Conservation (phyloP, 352 stramenopile genomes). For the Pythium monospermum region DNA sequence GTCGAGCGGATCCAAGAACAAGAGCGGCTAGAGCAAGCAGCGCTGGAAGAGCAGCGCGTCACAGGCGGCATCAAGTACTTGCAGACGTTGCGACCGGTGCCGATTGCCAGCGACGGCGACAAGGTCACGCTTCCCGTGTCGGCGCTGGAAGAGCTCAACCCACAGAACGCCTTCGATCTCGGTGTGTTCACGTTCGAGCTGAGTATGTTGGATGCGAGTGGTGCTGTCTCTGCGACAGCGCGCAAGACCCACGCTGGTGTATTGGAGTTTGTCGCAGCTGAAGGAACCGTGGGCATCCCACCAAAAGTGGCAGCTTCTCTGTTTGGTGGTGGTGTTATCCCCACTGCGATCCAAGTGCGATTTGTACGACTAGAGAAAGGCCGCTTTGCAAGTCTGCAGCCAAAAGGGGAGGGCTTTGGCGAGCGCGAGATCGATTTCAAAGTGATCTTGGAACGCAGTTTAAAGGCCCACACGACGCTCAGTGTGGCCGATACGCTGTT, state of each 20-base stretch:
- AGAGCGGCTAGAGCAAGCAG: conserved; percentile 35
- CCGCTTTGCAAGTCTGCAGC: conserved; percentile 63
- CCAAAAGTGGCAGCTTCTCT: conserved; percentile 74
- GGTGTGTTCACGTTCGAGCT: conserved; percentile 84
- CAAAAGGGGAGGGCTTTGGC: conserved; percentile 59
- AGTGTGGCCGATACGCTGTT: conserved; percentile 71
- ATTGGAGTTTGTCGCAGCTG: conserved; percentile 71
- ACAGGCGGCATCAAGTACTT: conserved; percentile 69
- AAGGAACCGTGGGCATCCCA: conserved; percentile 71
- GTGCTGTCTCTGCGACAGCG: neutral
- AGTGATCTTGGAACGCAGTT: conserved; percentile 60
- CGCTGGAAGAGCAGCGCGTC: conserved; percentile 62
- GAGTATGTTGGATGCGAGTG: conserved; percentile 16
- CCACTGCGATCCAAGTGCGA: conserved; percentile 44
- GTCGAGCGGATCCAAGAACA: conserved; percentile 37
- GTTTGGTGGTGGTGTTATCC: conserved; percentile 26
- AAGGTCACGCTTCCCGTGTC: conserved; percentile 75
- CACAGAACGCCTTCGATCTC: conserved; percentile 67
- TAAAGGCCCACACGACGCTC: conserved; percentile 74
- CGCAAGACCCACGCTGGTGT: conserved; percentile 68
- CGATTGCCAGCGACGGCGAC: conserved; percentile 53
- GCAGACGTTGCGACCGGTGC: conserved; percentile 38
- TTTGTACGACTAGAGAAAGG: conserved; percentile 74
- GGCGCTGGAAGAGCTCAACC: conserved; percentile 70
- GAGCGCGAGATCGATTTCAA: conserved; percentile 81